Evolutionary conservation across 805 yeast genomes (phyloP).

Genomic region (Hemisphaericaspora nanyangensis): DNA sequence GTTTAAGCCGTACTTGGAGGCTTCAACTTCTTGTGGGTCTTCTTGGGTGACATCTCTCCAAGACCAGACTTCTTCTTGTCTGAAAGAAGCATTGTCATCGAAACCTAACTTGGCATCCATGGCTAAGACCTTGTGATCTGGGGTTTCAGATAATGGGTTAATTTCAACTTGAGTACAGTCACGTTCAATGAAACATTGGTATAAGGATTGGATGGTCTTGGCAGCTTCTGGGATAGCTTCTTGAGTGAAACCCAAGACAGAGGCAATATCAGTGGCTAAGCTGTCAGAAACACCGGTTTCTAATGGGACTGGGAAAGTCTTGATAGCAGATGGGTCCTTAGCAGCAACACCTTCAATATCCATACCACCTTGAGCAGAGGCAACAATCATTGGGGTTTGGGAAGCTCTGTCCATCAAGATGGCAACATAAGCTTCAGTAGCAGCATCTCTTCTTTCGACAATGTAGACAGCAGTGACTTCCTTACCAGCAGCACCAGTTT

Average conservation of each 20-base stretch:
- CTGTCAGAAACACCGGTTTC: slow-evolving; percentile 75
- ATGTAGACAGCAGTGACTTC: slow-evolving; percentile 94
- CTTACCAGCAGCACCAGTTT: slow-evolving; percentile 96
- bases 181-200: slow-evolving; percentile 82
- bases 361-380: slow-evolving; percentile 99
- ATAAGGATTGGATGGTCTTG: slow-evolving; percentile 77
- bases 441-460: slow-evolving; percentile 90
- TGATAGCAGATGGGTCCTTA: slow-evolving; percentile 85
- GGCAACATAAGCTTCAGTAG: slow-evolving; percentile 93
- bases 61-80: slow-evolving; percentile 90
- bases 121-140: slow-evolving; percentile 85
- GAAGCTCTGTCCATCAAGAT: slow-evolving; percentile 91
- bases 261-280: slow-evolving; percentile 73
- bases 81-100: slow-evolving; percentile 93
- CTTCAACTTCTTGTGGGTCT: slow-evolving; percentile 95
- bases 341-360: slow-evolving; percentile 98
- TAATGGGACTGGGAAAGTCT: slow-evolving; percentile 77
- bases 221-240: slow-evolving; percentile 85
- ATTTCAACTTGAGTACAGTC: slow-evolving; percentile 99
- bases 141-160: slow-evolving; percentile 94
- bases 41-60: slow-evolving; percentile 99
- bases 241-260: slow-evolving; percentile 73
- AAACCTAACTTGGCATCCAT: slow-evolving; percentile 99
- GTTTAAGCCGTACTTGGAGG: slow-evolving; percentile 84
- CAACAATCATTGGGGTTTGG: slow-evolving; percentile 89